Conservation (phyloP, 2,329 filamentous ascomycete genomes). For the Aspergillus viridinutans region DNA sequence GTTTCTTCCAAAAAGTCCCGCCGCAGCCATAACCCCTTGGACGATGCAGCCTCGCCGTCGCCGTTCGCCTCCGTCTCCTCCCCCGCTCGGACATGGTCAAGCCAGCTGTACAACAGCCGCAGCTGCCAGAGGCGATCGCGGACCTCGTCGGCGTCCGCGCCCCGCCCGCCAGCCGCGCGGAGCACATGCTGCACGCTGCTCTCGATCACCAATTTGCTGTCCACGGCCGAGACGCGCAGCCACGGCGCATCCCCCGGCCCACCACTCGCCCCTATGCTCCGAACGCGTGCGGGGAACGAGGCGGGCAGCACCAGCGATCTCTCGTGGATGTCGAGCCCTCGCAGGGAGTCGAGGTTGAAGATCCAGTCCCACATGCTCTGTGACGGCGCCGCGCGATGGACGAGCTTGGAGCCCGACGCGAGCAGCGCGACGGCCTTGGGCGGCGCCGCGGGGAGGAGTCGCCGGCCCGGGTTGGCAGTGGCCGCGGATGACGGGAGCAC, state of each 20-base stretch:
- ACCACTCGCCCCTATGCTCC: slow-evolving; percentile 41
- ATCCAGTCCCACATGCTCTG: slow-evolving; percentile 66
- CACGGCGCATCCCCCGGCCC: slow-evolving; percentile 42
- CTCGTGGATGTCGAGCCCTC: slow-evolving; percentile 60
- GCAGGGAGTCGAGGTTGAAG: slow-evolving; percentile 58
- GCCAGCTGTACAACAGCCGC: slow-evolving; percentile 62
- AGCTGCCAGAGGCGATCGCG: slow-evolving; percentile 60
- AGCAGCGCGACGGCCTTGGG: slow-evolving; percentile 22
- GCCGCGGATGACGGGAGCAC: slow-evolving; percentile 30
- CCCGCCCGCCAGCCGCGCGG: slow-evolving; percentile 27
- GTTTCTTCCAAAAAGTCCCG: slow-evolving; percentile 39
- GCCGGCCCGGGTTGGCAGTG: slow-evolving; percentile 21
- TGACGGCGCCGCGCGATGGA: slow-evolving; percentile 28
- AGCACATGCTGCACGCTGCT: slow-evolving; percentile 37
- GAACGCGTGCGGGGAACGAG: slow-evolving; percentile 28
- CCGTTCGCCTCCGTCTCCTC: slow-evolving; percentile 28
- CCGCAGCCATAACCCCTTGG: slow-evolving; percentile 34
- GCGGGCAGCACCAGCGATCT: slow-evolving; percentile 57
- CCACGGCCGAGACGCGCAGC: slow-evolving; percentile 59
- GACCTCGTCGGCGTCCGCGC: slow-evolving; percentile 41
- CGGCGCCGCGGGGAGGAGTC: slow-evolving; percentile 19
- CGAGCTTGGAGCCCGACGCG: slow-evolving; percentile 12
- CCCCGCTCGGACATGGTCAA: slow-evolving; percentile 41
- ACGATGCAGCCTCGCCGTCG: slow-evolving; percentile 8
- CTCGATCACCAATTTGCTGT: slow-evolving; percentile 66